Percentiles rank a stretch among this genome's conserved stretches.
These are phyloP conservation scores for Eutypa lata DNA, from an alignment of 2,329 filamentous ascomycete species.

Conservation along the genomic window DNA sequence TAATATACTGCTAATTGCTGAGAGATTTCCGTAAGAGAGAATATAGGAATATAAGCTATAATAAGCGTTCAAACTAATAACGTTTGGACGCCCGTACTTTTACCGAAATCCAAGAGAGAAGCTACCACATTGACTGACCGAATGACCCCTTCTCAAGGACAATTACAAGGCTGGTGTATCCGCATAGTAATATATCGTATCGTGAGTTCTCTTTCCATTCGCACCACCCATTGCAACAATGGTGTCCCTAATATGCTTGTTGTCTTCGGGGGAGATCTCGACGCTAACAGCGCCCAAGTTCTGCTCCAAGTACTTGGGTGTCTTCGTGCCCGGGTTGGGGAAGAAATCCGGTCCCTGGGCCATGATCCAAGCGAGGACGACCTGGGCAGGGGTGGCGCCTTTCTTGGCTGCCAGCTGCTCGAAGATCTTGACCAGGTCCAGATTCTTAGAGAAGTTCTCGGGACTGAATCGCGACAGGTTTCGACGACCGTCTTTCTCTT, in stretches of 20 bases:
- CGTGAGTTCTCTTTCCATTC: constrained; percentile 2
- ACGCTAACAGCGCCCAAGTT: constrained; percentile 36
- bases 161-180: too few relatives aligned
- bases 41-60: too few relatives aligned
- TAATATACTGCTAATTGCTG: too few relatives aligned
- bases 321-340: constrained; percentile 54
- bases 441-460: constrained; percentile 55
- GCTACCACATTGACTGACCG: too few relatives aligned
- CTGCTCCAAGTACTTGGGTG: constrained; percentile 43
- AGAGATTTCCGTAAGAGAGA: too few relatives aligned
- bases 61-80: too few relatives aligned
- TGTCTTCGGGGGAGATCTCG: constrained; percentile 30
- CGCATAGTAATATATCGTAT: too few relatives aligned
- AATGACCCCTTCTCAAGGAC: too few relatives aligned
- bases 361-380: constrained; percentile 62
- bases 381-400: constrained; percentile 50
- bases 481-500: constrained; percentile 44
- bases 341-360: constrained; percentile 58
- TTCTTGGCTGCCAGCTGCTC: constrained; percentile 49
- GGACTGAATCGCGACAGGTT: constrained; percentile 44
- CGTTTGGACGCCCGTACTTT: too few relatives aligned
- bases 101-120: too few relatives aligned
- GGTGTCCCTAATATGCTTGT: constrained; percentile 24
- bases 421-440: constrained; percentile 50
- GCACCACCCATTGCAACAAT: constrained; percentile 5